Evolutionary conservation across 2,329 filamentous ascomycete genomes (phyloP).

Genomic region (Exophiala phaeomuriformis): DNA sequence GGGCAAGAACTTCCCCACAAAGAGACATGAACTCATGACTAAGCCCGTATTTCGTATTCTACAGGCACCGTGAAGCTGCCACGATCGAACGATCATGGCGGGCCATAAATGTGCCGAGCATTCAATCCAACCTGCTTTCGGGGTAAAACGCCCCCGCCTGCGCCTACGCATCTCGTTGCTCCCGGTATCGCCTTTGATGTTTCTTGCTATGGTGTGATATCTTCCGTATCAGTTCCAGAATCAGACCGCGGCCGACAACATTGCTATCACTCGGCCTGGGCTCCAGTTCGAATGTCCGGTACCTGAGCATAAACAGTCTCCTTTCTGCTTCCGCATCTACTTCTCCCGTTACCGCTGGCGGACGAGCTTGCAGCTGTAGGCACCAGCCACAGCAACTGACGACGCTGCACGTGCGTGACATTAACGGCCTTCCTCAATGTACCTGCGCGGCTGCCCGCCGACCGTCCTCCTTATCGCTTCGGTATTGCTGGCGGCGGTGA

Average conservation of each 20-base stretch:
- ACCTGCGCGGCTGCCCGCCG: constrained; percentile 17
- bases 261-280: not conserved
- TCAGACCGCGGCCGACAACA: not conserved
- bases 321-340: not conserved
- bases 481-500: constrained; percentile 17
- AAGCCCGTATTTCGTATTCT: constrained; percentile 8
- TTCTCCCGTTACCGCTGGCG: constrained; percentile 2
- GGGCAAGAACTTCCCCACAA: not conserved
- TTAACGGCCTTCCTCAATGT: constrained; percentile 8
- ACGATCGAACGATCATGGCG: too few species aligned
- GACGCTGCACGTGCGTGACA: constrained; percentile 7
- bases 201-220: constrained; percentile 1
- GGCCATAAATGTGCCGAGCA: not conserved
- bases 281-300: not conserved
- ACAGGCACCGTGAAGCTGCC: too few species aligned
- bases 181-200: not conserved
- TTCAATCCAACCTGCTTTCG: not conserved
- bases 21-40: not conserved
- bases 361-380: constrained; percentile 18
- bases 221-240: not conserved
- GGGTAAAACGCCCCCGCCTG: not conserved
- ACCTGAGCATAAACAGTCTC: not conserved
- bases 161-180: not conserved
- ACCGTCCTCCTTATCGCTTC: constrained; percentile 11
- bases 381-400: constrained; percentile 15